Percentiles rank a stretch among this genome's conserved stretches.
Evolutionary conservation across 257 asterid species (phyloP).

Genomic region (Fraxinus americana): DNA sequence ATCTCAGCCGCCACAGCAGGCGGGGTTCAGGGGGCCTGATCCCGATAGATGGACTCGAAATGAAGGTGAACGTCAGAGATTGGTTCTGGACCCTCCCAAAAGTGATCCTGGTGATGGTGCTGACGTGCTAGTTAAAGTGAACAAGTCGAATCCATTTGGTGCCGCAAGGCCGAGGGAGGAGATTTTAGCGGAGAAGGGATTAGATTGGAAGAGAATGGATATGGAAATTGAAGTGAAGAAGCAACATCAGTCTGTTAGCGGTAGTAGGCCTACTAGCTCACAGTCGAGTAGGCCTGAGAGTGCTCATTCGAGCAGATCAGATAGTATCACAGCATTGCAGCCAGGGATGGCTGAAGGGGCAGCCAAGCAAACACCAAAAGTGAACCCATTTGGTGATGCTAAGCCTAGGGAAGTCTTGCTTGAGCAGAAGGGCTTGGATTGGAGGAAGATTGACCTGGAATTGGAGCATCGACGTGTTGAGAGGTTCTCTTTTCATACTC

Average conservation of each 20-base stretch:
- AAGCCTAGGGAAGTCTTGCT: slow-evolving; percentile 97
- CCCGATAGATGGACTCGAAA: slow-evolving; percentile 54
- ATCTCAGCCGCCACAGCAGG: slow-evolving; percentile 37
- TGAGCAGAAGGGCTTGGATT: slow-evolving; percentile 88
- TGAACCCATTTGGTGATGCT: slow-evolving; percentile 95
- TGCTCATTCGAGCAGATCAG: slow-evolving; percentile 64
- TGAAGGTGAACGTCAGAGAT: slow-evolving; percentile 36
- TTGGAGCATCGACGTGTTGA: slow-evolving; percentile 77
- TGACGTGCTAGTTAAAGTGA: slow-evolving; percentile 44
- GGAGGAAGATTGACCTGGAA: slow-evolving; percentile 92
- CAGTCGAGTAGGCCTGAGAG: slow-evolving; percentile 89
- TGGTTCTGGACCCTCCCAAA: slow-evolving; percentile 42
- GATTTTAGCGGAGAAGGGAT: slow-evolving; percentile 88
- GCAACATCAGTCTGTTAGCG: slow-evolving; percentile 34
- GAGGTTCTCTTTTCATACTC: slow-evolving; percentile 49
- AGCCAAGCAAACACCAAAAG: slow-evolving; percentile 70
- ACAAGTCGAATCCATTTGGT: slow-evolving; percentile 93
- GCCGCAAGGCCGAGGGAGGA: slow-evolving; percentile 97
- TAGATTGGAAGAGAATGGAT: slow-evolving; percentile 94
- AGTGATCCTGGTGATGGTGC: slow-evolving; percentile 36
- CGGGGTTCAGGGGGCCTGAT: slow-evolving; percentile 40
- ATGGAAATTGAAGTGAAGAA: slow-evolving; percentile 65
- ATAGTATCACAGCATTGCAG: slow-evolving; percentile 31
- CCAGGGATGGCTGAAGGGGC: slow-evolving; percentile 45
- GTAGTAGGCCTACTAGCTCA: slow-evolving; percentile 80